Percentiles rank a stretch among this genome's conserved stretches.
Evolutionary conservation across 176 grass and related monocot species (phyloP).

Genomic region (Cymbopogon citratus): DNA sequence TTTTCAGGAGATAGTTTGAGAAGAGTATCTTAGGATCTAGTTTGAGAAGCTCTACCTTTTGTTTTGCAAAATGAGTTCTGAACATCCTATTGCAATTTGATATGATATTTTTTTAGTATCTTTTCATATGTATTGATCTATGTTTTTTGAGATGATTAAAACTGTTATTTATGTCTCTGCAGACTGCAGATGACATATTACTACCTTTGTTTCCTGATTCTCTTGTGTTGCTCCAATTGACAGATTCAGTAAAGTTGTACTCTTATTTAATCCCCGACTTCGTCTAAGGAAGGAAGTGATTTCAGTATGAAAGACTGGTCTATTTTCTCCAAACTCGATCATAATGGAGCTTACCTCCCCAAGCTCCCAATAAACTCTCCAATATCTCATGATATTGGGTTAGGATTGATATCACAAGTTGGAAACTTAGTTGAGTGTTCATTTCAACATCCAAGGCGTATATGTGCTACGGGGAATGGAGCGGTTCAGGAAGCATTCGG

Average conservation of each 20-base stretch:
- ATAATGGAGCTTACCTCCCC: constrained; percentile 36
- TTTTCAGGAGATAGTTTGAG: background rate
- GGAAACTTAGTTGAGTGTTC: constrained; percentile 57
- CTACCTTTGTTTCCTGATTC: background rate
- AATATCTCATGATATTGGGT: constrained; percentile 54
- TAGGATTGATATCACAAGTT: constrained; percentile 52
- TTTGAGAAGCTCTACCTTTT: background rate
- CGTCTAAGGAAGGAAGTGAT: background rate
- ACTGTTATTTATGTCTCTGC: background rate
- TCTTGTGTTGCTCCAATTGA: background rate
- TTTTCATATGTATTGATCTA: background rate
- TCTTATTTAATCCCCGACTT: background rate
- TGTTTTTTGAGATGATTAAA: background rate
- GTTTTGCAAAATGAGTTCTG: background rate
- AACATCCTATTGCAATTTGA: background rate
- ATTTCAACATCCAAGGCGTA: constrained; percentile 39
- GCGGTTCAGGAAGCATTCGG: constrained; percentile 59
- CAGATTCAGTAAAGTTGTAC: constrained; percentile 1
- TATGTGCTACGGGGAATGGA: constrained; percentile 50
- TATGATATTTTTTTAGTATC: too few relatives aligned
- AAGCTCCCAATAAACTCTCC: constrained; percentile 46
- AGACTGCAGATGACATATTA: background rate
- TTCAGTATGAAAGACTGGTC: constrained; percentile 65
- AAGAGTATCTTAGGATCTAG: background rate
- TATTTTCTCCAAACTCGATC: constrained; percentile 58